These are phyloP conservation scores for Moricandia moricandioides DNA, from an alignment of 345 rosid species.

Conservation along the genomic window DNA sequence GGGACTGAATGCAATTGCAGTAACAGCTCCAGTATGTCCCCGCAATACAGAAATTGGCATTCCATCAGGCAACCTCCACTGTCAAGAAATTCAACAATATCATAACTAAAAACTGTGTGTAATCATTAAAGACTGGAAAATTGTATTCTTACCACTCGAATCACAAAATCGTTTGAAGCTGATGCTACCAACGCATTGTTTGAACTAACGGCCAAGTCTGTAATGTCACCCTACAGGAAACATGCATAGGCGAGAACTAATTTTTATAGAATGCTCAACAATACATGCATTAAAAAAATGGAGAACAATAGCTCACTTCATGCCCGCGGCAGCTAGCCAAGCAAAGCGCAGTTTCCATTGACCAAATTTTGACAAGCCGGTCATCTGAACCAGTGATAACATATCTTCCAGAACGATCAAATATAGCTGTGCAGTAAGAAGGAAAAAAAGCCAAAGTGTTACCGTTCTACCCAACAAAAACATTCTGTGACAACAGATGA, in stretches of 20 bases:
- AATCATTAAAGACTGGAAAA: slow-evolving; percentile 12
- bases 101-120: slow-evolving; percentile 7
- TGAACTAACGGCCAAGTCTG: slow-evolving; percentile 95
- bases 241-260: slow-evolving; percentile 22
- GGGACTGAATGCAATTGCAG: slow-evolving; percentile 96
- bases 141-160: slow-evolving; percentile 79
- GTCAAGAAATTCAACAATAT: slow-evolving; percentile 36
- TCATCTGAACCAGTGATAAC: slow-evolving; percentile 98
- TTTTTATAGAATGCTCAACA: slow-evolving; percentile 17
- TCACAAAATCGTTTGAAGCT: slow-evolving; percentile 94
- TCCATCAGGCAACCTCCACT: slow-evolving; percentile 99
- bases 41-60: slow-evolving; percentile 84
- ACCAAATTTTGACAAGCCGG: slow-evolving; percentile 98
- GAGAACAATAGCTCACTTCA: slow-evolving; percentile 64
- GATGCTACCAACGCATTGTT: slow-evolving; percentile 96
- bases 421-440: slow-evolving; percentile 59
- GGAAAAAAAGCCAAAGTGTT: slow-evolving; percentile 14
- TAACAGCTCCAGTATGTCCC: slow-evolving; percentile 95
- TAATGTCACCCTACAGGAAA: slow-evolving; percentile 82
- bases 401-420: slow-evolving; percentile 93
- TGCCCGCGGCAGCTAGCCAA: slow-evolving; percentile 99
- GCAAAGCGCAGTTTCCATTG: slow-evolving; percentile 99
- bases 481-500: slow-evolving; percentile 1
- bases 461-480: slow-evolving; percentile 9
- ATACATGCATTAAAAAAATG: slow-evolving; percentile 19